Evolutionary conservation across 306 rosid genomes (phyloP), one percentile per base, ranked within the genome.

Genomic region (Acacia crassicarpa): DNA sequence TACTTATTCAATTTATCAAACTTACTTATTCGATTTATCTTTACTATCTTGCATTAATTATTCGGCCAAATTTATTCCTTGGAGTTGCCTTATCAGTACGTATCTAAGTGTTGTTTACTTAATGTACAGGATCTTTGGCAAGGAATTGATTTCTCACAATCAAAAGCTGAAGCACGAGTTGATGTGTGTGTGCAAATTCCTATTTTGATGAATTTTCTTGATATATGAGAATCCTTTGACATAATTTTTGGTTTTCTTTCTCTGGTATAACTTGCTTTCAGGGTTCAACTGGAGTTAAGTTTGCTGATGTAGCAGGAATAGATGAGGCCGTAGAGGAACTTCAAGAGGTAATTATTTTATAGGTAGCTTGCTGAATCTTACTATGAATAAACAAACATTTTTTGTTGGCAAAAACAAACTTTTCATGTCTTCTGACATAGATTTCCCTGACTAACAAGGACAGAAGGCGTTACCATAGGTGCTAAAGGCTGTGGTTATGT

Each of bases 91-190:
- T 75, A 75, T 63, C 22, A 71, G 82, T 66, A 41, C 81, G 67
- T 17, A 43, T 79, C 73, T 87, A 76, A 74, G 82, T 66, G 74
- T 70, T 51, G 25, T 86, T 69, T 81, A 81, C 72, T 80, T 77
- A 78, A 76, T 84, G 41, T 78, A 76, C 89, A 95, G 99, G 99
- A 95, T 80, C 90, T 95, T 62, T 95, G 99, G 99, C 99, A 95
- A 85, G 99, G 99, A 86, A 95, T 95, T 86, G 98, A 93, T 88
- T 95, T 95, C 84, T 95, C 99, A 10, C 91, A 95, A 80, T 93
- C 99, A 65, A 95, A 95, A 90, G 96, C 99, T 59, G 98, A 95
- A 90, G 99, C 99, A 76, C 98, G 98, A 68, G 99, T 95, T 87
- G 99, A 95, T 82, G 99, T 95, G 94, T 86, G 90, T 82, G 56